Base-by-base conservation (phyloP, 2,329 filamentous ascomycete genomes). In the Aspergillus arachidicola region DNA sequence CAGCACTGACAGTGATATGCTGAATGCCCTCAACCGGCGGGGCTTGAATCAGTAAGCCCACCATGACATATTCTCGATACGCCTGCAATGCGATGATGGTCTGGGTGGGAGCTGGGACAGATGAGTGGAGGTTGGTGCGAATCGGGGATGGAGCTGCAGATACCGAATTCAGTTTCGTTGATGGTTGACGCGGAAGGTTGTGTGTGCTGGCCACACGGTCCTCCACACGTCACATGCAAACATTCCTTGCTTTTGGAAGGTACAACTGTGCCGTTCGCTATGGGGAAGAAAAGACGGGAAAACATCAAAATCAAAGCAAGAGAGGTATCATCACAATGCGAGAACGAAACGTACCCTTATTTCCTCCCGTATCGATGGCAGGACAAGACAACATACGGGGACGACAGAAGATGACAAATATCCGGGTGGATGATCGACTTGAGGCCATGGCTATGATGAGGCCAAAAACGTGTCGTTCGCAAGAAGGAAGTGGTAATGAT, bases 1-100 rank as follows among this genome's bases (percentile, higher is more conserved):
- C 46, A 81, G 77, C 62, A 80, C 79, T 32, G 82, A 84, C 69
- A 84, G 80, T 64, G 80, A 82, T 61, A 84, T 84, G 82, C 76
- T 84, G 45, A 83, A 81, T 68, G 78, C 79, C 36, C 69, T 82
- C 57, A 80, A 81, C 63, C 78, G 80, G 57, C 75, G 77, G 55
- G 79, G 78, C 6, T 68, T 77, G 51, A 70, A 71, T 51, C 69
- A 76, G 68, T 73, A 74, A 65, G n/a, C 32, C 54, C 9, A 19
- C 26, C 11, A 51, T 32, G 28, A 28, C 11, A 51, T 28, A 12
- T 51, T 41, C 9, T 51, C 26, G 28, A 51, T 10, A 32, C 30
- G 4, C 16, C 28, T 51, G n/a, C 48, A 21, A 21, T 38, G 4
- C 12, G 19, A 32, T 12, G 55, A 57, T 57, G 58, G 54, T 61